Conservation (phyloP, 306 rosid species). For the Ammopiptanthus mongolicus region DNA sequence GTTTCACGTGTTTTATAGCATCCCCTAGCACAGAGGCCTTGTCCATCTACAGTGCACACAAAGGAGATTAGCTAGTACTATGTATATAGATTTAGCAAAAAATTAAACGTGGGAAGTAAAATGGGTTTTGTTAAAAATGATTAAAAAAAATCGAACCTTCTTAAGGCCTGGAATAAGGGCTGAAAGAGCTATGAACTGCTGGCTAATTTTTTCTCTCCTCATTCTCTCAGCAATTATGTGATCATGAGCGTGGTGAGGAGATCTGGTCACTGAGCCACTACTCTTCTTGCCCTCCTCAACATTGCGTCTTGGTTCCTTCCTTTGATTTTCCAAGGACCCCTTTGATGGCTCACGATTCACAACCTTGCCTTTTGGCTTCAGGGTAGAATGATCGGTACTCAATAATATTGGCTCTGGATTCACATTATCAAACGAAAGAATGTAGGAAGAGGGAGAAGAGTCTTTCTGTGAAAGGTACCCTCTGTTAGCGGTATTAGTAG, state of each 20-base stretch:
- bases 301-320: constrained; percentile 8
- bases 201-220: constrained; percentile 70
- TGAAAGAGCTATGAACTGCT: constrained; percentile 74
- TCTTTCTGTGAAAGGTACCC: constrained; percentile 10
- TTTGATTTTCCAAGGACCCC: constrained; percentile 10
- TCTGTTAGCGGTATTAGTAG: neutral
- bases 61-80: too few species aligned
- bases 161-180: constrained; percentile 70
- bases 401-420: neutral
- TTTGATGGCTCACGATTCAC: neutral
- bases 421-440: constrained; percentile 43
- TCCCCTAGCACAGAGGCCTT: constrained; percentile 72
- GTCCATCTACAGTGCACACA: constrained; percentile 63
- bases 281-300: constrained; percentile 21
- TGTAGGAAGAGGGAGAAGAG: constrained; percentile 28
- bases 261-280: constrained; percentile 15
- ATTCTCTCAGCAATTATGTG: constrained; percentile 79
- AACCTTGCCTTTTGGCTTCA: constrained; percentile 36
- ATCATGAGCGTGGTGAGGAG: constrained; percentile 27
- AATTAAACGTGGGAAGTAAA: neutral
- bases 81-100: neutral
- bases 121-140: neutral
- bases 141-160: constrained; percentile 43
- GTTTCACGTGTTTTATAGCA: constrained; percentile 56
- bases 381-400: neutral